These are phyloP conservation scores for Austroboletus festivus DNA, from an alignment of 768 basidiomycete species.

Conservation along the genomic window DNA sequence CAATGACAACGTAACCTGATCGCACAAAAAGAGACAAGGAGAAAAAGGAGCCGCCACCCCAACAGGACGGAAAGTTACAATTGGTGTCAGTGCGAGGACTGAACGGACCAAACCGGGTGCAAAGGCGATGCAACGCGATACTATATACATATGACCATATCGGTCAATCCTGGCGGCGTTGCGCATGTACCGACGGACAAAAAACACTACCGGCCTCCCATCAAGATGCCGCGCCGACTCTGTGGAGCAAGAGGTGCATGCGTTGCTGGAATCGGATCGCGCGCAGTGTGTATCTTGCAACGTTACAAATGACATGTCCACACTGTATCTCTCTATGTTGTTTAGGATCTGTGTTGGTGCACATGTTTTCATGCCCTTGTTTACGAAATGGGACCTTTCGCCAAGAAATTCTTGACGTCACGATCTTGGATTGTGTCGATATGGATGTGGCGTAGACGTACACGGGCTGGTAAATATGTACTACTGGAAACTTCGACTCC, in stretches of 20 bases:
- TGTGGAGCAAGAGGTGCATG: too few relatives aligned
- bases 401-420: not conserved
- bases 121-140: not conserved
- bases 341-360: too few relatives aligned
- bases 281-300: too few relatives aligned
- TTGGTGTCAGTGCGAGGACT: not conserved
- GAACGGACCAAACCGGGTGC: not conserved
- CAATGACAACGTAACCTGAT: not conserved
- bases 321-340: not conserved
- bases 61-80: not conserved
- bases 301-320: not conserved
- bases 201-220: not conserved
- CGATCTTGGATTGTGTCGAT: not conserved
- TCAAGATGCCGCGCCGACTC: not conserved
- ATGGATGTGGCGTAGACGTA: not conserved
- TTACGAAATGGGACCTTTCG: not conserved
- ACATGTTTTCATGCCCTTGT: not conserved
- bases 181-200: not conserved
- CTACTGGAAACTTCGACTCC: too few relatives aligned
- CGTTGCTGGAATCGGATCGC: too few relatives aligned
- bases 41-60: not conserved
- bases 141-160: not conserved
- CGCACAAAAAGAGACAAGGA: not conserved
- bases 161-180: not conserved
- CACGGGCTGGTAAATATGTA: too few relatives aligned